phyloP scores from a whole-genome alignment of 179 eudicot species.

The Actinidia polygama region DNA sequence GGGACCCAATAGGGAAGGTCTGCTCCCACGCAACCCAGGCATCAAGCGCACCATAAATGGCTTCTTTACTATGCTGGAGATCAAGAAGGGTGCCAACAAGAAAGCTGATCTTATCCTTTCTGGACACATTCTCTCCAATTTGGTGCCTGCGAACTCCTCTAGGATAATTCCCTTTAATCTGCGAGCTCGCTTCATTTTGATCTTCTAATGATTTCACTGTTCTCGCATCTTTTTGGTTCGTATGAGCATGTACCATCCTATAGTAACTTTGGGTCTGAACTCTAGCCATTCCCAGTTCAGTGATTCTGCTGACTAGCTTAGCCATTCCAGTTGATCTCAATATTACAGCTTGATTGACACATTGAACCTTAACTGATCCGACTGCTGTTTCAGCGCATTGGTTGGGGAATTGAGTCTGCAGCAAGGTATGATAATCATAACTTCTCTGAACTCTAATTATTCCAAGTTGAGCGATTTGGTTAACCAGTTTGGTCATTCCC shows the following conservation, averaged over 20 bases:
- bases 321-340: background rate
- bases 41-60: constrained; percentile 76
- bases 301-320: constrained; percentile 21
- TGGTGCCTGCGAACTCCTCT: constrained; percentile 20
- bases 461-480: constrained; percentile 21
- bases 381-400: constrained; percentile 6
- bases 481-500: constrained; percentile 27
- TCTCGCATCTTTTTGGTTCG: background rate
- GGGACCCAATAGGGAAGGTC: constrained; percentile 72
- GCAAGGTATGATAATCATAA: constrained; percentile 20
- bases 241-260: constrained; percentile 21
- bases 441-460: constrained; percentile 21
- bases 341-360: background rate
- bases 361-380: background rate
- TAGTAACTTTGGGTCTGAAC: constrained; percentile 22
- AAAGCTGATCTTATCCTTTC: constrained; percentile 62
- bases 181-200: background rate
- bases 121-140: constrained; percentile 54
- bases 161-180: constrained; percentile 14
- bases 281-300: constrained; percentile 18
- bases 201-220: background rate
- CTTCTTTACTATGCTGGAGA: constrained; percentile 69
- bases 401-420: constrained; percentile 11
- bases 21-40: constrained; percentile 95
- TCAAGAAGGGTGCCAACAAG: constrained; percentile 60